These are phyloP conservation scores for Aspergillus sp. DNA, from an alignment of 2,329 filamentous ascomycete genomes.

Conservation along the genomic window DNA sequence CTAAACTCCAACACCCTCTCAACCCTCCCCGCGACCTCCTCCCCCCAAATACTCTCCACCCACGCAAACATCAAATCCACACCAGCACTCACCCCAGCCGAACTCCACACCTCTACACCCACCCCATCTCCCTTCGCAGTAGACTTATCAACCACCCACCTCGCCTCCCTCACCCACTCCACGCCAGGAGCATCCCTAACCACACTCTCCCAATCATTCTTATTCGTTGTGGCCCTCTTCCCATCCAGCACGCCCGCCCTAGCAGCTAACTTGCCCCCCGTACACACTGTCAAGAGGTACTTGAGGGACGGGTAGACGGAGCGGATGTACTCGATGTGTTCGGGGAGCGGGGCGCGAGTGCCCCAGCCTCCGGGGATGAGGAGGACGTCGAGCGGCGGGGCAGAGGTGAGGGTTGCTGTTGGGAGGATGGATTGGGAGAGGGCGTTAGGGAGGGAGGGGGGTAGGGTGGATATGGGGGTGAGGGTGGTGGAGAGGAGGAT, in stretches of 20 bases:
- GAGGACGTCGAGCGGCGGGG: not conserved
- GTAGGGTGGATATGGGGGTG: slow-evolving; percentile 6
- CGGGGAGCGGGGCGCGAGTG: slow-evolving; percentile 7
- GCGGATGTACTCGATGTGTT: not conserved
- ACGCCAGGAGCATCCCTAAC: not conserved
- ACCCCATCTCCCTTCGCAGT: too few relatives aligned
- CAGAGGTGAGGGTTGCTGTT: not conserved
- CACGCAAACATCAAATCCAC: not conserved
- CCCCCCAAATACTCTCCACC: not conserved
- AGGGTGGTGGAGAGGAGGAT: slow-evolving; percentile 5
- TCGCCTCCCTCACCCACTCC: slow-evolving; percentile 9
- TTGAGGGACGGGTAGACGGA: not conserved
- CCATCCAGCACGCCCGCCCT: slow-evolving; percentile 10
- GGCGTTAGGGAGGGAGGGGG: not conserved
- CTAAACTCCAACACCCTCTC: not conserved
- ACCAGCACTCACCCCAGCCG: not conserved
- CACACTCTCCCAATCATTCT: slow-evolving; percentile 5
- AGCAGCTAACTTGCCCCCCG: not conserved
- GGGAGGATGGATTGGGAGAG: slow-evolving; percentile 7
- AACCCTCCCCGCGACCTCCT: not conserved
- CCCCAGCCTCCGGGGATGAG: slow-evolving; percentile 6
- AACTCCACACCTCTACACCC: not conserved
- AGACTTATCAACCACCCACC: slow-evolving; percentile 9
- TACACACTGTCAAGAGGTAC: slow-evolving; percentile 5
- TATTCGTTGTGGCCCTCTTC: slow-evolving; percentile 12